Conservation (phyloP, 345 rosid species). For the Arabis hirsuta region DNA sequence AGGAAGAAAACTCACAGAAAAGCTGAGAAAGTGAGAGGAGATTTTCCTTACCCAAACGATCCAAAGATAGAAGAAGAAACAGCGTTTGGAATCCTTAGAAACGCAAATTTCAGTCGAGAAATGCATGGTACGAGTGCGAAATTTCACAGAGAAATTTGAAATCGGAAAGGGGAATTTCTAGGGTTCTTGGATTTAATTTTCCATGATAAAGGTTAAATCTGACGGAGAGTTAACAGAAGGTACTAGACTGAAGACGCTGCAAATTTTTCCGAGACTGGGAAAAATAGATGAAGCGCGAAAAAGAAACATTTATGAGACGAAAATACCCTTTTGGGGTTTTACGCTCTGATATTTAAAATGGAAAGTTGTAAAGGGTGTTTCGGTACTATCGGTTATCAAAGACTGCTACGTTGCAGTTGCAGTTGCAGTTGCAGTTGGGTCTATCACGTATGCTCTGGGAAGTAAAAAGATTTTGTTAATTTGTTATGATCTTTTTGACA, state of each 20-base stretch:
- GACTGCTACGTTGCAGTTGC: slow-evolving; percentile 41
- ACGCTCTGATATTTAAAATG: slow-evolving; percentile 9
- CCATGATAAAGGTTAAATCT: neutral
- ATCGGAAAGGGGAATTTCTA: neutral
- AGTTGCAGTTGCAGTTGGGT: too few species aligned
- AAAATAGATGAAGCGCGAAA: slow-evolving; percentile 41
- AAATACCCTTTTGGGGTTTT: slow-evolving; percentile 32
- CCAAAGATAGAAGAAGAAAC: neutral
- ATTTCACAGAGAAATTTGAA: neutral
- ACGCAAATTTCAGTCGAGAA: neutral
- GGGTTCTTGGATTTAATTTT: slow-evolving; percentile 10
- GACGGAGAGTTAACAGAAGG: neutral
- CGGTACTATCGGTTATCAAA: neutral
- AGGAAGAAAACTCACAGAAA: neutral
- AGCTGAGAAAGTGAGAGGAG: neutral
- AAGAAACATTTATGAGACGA: slow-evolving; percentile 19
- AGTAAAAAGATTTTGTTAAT: neutral
- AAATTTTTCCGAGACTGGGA: neutral
- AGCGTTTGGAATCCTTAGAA: neutral
- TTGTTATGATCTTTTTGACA: slow-evolving; percentile 5
- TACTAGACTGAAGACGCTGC: slow-evolving; percentile 18
- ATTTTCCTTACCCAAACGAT: slow-evolving; percentile 6
- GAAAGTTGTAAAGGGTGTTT: slow-evolving; percentile 6
- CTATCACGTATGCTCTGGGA: slow-evolving; percentile 35
- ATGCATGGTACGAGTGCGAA: neutral